Evolutionary conservation across 2,329 filamentous ascomycete genomes (phyloP).

Genomic region (Hypoxylon sp.): DNA sequence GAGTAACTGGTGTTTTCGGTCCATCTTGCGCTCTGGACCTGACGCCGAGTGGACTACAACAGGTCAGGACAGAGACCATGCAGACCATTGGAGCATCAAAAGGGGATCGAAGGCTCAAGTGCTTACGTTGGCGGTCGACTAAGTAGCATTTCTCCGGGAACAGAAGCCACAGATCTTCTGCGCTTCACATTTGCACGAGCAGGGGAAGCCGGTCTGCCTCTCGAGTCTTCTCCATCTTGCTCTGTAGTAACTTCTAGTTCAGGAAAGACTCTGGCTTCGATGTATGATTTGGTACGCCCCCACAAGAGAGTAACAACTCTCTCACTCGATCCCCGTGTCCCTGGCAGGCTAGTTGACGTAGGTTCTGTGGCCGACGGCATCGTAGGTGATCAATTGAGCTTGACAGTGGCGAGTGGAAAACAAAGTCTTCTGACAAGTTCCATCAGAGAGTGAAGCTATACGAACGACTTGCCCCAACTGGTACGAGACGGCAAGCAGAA

Average conservation of each 20-base stretch:
- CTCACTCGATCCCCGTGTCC: not conserved
- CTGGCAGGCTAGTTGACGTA: slow-evolving; percentile 6
- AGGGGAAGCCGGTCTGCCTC: slow-evolving; percentile 12
- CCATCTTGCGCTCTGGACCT: not conserved
- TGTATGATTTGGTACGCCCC: slow-evolving; percentile 8
- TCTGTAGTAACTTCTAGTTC: not conserved
- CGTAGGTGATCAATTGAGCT: slow-evolving; percentile 1
- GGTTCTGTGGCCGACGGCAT: slow-evolving; percentile 18
- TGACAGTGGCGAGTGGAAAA: no score
- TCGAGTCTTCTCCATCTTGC: not conserved
- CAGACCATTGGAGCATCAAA: not conserved
- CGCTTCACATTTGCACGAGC: slow-evolving; percentile 21
- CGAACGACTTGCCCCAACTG: no score
- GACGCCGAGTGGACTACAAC: not conserved
- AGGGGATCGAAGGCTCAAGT: not conserved
- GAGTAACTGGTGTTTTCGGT: not conserved
- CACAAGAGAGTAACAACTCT: not conserved
- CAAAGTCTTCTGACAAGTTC: no score
- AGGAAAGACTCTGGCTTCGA: not conserved
- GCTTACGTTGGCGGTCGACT: slow-evolving; percentile 14
- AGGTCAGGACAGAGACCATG: not conserved
- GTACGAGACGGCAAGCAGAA: no score
- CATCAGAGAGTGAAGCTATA: no score
- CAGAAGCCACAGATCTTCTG: slow-evolving; percentile 25
- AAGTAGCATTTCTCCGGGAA: slow-evolving; percentile 9